Conservation (phyloP, 2,329 filamentous ascomycete species). For the Neofusicoccum umdonicola region DNA sequence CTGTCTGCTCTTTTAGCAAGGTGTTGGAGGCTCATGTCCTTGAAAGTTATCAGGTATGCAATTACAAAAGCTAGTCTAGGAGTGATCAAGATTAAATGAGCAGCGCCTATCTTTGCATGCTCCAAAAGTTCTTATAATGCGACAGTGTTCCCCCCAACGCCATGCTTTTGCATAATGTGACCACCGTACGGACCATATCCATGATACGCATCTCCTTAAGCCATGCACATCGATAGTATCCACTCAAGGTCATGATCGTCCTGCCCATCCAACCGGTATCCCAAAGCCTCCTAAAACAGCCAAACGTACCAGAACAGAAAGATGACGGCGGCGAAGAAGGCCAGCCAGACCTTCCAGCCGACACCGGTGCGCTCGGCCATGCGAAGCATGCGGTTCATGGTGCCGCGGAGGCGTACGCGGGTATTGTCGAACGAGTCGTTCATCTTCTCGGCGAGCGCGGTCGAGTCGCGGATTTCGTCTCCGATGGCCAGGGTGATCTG, state of each 20-base stretch:
- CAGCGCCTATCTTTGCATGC: conserved; percentile 2
- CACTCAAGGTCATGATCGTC: neutral
- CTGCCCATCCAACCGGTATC: neutral
- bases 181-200: conserved; percentile 5
- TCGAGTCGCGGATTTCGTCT: conserved; percentile 89
- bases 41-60: neutral
- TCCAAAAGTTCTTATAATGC: neutral
- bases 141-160: conserved; percentile 13
- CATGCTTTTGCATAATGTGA: conserved; percentile 13
- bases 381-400: conserved; percentile 94
- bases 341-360: conserved; percentile 90
- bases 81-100: conserved; percentile 1
- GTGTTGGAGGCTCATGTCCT: neutral
- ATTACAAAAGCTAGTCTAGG: conserved; percentile 7
- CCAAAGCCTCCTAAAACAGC: conserved; percentile 59
- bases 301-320: conserved; percentile 89
- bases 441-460: conserved; percentile 87
- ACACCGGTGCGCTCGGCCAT: conserved; percentile 97
- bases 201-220: conserved; percentile 6
- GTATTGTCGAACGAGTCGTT: conserved; percentile 92
- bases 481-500: conserved; percentile 91
- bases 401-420: conserved; percentile 74
- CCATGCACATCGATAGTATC: conserved; percentile 4
- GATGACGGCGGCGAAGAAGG: conserved; percentile 80
- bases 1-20: neutral